These are phyloP conservation scores for Rhizoclosmatium hyalinum DNA, from an alignment of 371 early-diverging fungal genomes.

Conservation along the genomic window DNA sequence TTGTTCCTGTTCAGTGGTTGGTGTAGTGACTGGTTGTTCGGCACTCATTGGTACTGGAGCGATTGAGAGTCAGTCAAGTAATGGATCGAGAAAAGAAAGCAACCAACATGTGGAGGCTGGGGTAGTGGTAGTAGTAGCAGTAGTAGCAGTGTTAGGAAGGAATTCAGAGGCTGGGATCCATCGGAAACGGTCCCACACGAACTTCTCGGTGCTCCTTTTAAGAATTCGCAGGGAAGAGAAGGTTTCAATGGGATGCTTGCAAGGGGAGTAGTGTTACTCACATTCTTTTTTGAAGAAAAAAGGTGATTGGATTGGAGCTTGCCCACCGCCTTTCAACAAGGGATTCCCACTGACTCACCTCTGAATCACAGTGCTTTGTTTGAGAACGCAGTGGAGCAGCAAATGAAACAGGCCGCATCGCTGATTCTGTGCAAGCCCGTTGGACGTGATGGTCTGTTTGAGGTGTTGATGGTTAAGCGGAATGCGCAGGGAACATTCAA, in stretches of 20 bases:
- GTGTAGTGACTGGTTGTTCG: background rate
- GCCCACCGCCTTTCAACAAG: background rate
- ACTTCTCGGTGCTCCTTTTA: background rate
- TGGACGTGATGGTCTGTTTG: conserved; percentile 46
- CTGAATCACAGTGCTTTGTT: background rate
- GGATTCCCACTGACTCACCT: background rate
- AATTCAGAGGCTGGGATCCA: background rate
- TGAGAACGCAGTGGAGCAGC: background rate
- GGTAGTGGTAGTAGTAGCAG: background rate
- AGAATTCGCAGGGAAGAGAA: background rate
- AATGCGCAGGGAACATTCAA: conserved; percentile 4
- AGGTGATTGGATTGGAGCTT: background rate
- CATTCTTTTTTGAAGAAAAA: background rate
- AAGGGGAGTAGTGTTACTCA: too few species aligned
- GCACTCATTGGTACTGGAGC: conserved; percentile 1
- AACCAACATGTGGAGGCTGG: background rate
- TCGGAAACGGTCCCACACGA: conserved; percentile 10
- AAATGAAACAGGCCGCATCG: conserved; percentile 12
- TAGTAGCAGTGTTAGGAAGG: background rate
- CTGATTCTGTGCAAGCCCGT: conserved; percentile 12
- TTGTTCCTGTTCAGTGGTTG: conserved; percentile 15
- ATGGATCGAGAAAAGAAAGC: background rate
- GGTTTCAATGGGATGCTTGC: background rate
- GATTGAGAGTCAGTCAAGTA: background rate
- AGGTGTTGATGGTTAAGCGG: conserved; percentile 58